Evolutionary conservation across 345 rosid genomes (phyloP).

Genomic region (Moringa oleifera): DNA sequence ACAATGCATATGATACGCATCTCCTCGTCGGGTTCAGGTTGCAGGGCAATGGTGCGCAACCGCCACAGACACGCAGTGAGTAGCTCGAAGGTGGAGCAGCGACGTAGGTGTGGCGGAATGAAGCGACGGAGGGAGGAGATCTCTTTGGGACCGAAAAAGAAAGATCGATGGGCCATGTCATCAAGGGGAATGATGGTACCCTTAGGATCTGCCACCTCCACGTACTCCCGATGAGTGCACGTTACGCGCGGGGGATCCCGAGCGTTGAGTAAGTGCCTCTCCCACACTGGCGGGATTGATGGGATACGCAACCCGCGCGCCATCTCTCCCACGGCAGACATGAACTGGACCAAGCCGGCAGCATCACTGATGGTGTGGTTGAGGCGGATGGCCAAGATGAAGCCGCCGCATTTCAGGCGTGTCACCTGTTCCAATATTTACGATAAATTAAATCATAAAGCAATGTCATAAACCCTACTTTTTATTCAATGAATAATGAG

Average conservation of each 20-base stretch:
- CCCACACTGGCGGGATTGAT: slow-evolving; percentile 27
- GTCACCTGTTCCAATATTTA: slow-evolving; percentile 17
- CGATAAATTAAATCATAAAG: background rate
- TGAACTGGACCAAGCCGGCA: slow-evolving; percentile 17
- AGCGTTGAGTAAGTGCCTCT: slow-evolving; percentile 24
- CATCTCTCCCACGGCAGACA: slow-evolving; percentile 19
- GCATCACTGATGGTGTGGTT: slow-evolving; percentile 26
- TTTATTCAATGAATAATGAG: too few species aligned
- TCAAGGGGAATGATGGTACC: background rate
- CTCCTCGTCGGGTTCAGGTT: slow-evolving; percentile 18
- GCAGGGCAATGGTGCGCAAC: slow-evolving; percentile 25
- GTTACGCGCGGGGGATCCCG: slow-evolving; percentile 17
- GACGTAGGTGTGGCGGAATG: slow-evolving; percentile 14
- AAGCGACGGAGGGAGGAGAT: slow-evolving; percentile 22
- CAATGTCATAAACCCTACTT: too few species aligned
- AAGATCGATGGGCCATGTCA: slow-evolving; percentile 14
- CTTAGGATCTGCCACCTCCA: background rate
- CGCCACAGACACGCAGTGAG: slow-evolving; percentile 34
- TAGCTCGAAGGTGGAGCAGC: slow-evolving; percentile 18
- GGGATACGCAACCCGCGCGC: slow-evolving; percentile 20
- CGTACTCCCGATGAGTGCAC: slow-evolving; percentile 19
- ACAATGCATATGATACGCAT: slow-evolving; percentile 24
- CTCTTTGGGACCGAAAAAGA: slow-evolving; percentile 23
- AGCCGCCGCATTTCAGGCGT: slow-evolving; percentile 32
- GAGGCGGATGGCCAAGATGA: slow-evolving; percentile 23